phyloP scores from a whole-genome alignment of 1,284 basidiomycete species.

The Irpex lacteus region DNA sequence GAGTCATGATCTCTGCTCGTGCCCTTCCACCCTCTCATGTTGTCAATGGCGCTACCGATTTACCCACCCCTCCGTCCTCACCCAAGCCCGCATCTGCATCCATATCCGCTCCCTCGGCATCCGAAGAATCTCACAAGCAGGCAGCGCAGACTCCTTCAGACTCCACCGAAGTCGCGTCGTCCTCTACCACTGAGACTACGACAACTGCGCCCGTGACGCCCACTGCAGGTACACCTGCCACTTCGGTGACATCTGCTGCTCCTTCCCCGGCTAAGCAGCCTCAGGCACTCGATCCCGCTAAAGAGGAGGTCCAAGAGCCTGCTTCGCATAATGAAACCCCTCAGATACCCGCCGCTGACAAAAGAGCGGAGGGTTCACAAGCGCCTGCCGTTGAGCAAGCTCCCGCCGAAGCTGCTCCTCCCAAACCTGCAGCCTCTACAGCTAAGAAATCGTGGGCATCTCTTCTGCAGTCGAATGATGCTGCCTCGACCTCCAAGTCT shows the following conservation, averaged over 20 bases:
- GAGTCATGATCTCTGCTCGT: conserved; percentile 61
- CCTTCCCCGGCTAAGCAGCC: conserved; percentile 22
- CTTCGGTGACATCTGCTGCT: conserved; percentile 45
- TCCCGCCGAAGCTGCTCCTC: no score
- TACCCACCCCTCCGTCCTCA: conserved; percentile 44
- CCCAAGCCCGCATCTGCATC: conserved; percentile 15
- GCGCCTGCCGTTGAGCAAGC: no score
- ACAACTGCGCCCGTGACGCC: conserved; percentile 43
- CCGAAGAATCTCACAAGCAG: not conserved
- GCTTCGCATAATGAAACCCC: conserved; percentile 2
- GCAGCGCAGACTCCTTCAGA: conserved; percentile 13
- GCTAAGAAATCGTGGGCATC: conserved; percentile 70
- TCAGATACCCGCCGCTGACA: not conserved
- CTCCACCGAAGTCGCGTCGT: conserved; percentile 22
- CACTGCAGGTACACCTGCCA: conserved; percentile 54
- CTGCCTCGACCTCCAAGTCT: conserved; percentile 36
- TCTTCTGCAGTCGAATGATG: conserved; percentile 48
- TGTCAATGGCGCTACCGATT: conserved; percentile 47
- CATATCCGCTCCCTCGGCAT: conserved; percentile 1
- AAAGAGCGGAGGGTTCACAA: not conserved
- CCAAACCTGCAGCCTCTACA: not conserved
- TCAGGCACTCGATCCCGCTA: conserved; percentile 19
- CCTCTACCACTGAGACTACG: conserved; percentile 37
- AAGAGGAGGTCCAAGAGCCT: conserved; percentile 10
- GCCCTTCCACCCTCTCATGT: conserved; percentile 58